These are phyloP conservation scores for Tricladium varicosporioides DNA, from an alignment of 2,329 filamentous ascomycete genomes.

Conservation along the genomic window DNA sequence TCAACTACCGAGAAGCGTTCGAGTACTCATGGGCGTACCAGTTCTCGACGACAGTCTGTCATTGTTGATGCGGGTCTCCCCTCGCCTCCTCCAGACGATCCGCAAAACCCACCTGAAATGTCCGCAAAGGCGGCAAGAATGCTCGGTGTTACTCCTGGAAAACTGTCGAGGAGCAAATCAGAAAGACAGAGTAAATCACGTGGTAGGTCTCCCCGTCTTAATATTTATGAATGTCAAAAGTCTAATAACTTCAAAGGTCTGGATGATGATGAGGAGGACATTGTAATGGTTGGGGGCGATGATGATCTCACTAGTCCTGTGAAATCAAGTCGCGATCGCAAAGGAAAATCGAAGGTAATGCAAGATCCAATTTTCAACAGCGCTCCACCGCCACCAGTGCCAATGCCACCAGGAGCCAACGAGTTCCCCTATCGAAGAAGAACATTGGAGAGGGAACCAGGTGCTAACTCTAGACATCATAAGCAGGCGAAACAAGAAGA, in stretches of 20 bases:
- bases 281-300: slow-evolving; percentile 45
- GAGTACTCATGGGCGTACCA: slow-evolving; percentile 52
- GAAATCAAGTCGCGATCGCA: slow-evolving; percentile 44
- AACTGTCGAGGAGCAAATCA: slow-evolving; percentile 47
- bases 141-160: slow-evolving; percentile 57
- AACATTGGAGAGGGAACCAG: slow-evolving; percentile 26
- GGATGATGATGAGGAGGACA: slow-evolving; percentile 47
- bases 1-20: slow-evolving; percentile 65
- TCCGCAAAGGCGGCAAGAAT: slow-evolving; percentile 77
- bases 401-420: slow-evolving; percentile 31
- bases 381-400: slow-evolving; percentile 29
- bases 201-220: slow-evolving; percentile 27
- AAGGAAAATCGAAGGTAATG: slow-evolving; percentile 42
- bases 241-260: slow-evolving; percentile 26
- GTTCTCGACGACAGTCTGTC: slow-evolving; percentile 66
- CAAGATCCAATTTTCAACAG: slow-evolving; percentile 22
- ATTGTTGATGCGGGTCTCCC: slow-evolving; percentile 63
- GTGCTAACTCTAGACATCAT: slow-evolving; percentile 45
- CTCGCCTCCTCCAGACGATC: slow-evolving; percentile 71
- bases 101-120: slow-evolving; percentile 49
- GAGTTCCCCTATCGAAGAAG: slow-evolving; percentile 29
- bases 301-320: slow-evolving; percentile 45
- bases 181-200: slow-evolving; percentile 46
- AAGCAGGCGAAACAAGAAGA: slow-evolving; percentile 65
- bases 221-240: background rate